Evolutionary conservation across 768 basidiomycete species (phyloP).

Genomic region (Coprinopsis strossmayeri): DNA sequence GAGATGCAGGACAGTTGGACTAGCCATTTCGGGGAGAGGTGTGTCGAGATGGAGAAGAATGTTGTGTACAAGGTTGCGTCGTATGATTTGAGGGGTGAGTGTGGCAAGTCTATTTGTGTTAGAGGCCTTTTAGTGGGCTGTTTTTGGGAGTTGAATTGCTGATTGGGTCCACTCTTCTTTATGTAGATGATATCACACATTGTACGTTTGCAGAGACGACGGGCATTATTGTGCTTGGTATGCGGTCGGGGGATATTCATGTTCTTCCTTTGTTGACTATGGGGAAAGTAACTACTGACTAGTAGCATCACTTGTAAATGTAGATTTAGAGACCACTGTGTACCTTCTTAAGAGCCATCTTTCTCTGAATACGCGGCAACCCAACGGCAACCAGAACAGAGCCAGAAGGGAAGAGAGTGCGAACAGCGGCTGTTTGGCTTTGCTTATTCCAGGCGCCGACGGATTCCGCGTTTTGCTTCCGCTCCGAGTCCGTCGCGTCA

Average conservation of each 20-base stretch:
- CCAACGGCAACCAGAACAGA: too few relatives aligned
- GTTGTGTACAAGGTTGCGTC: slow-evolving; percentile 27
- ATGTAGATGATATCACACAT: slow-evolving; percentile 35
- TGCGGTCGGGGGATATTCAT: not conserved
- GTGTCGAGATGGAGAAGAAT: slow-evolving; percentile 21
- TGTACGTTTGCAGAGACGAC: slow-evolving; percentile 37
- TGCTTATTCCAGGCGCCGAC: too few relatives aligned
- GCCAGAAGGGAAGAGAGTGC: too few relatives aligned
- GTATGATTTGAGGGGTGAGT: slow-evolving; percentile 34
- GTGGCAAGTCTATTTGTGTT: not conserved
- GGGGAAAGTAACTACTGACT: too few relatives aligned
- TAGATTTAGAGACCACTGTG: too few relatives aligned
- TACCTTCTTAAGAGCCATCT: too few relatives aligned
- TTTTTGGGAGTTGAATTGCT: slow-evolving; percentile 1
- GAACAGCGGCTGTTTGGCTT: too few relatives aligned
- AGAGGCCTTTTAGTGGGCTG: too few relatives aligned
- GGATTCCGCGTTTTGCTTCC: too few relatives aligned
- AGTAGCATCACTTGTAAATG: too few relatives aligned
- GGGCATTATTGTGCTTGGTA: slow-evolving; percentile 1
- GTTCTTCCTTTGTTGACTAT: not conserved
- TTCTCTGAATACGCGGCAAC: too few relatives aligned
- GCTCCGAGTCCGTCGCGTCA: too few relatives aligned
- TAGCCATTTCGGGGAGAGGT: slow-evolving; percentile 1
- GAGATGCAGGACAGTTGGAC: slow-evolving; percentile 1
- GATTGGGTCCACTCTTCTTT: not conserved